These are phyloP conservation scores for Tricholoma sp. DNA, from an alignment of 768 basidiomycete species.

Conservation along the genomic window DNA sequence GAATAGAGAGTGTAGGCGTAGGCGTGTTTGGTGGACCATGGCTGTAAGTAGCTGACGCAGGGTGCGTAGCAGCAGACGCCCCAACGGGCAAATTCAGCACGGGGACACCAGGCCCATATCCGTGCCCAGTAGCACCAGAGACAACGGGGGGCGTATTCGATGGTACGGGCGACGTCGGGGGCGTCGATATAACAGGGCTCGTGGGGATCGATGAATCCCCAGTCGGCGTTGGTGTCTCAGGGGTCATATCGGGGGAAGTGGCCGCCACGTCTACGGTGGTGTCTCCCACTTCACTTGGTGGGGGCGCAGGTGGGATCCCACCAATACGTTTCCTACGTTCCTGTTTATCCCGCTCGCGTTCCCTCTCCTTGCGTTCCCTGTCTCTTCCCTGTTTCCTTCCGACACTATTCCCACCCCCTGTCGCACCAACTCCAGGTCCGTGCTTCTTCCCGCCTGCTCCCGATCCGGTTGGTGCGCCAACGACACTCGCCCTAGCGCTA, in stretches of 20 bases:
- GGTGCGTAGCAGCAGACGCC: not conserved
- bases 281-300: constrained; percentile 14
- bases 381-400: constrained; percentile 4
- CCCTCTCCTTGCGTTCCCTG: constrained; percentile 20
- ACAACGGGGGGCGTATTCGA: not conserved
- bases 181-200: not conserved
- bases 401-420: constrained; percentile 12
- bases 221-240: not conserved
- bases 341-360: constrained; percentile 17
- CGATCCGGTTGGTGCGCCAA: constrained; percentile 5
- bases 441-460: constrained; percentile 15
- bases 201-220: not conserved
- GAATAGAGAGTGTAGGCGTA: not conserved
- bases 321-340: constrained; percentile 20
- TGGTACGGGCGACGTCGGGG: not conserved
- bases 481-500: constrained; percentile 19
- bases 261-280: constrained; percentile 11
- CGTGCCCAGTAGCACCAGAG: not conserved
- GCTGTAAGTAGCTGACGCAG: too few species aligned
- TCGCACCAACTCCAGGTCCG: constrained; percentile 16
- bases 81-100: not conserved
- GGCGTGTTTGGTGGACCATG: too few species aligned
- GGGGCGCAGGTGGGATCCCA: constrained; percentile 12
- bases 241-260: not conserved
- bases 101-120: not conserved